phyloP scores from a whole-genome alignment of 2,329 filamentous ascomycete genomes.

The Ilyonectria destructans region DNA sequence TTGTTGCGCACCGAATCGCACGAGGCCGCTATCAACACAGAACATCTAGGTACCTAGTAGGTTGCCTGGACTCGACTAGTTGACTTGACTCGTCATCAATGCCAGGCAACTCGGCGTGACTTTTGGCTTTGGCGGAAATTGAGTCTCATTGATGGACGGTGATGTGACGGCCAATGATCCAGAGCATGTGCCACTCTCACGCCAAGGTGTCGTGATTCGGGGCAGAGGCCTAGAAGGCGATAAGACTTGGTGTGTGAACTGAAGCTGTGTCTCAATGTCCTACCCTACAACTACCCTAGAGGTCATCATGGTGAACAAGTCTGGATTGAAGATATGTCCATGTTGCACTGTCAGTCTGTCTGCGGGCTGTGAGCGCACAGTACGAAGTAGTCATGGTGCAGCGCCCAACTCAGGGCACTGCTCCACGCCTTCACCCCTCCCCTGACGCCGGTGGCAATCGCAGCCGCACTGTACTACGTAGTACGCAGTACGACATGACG shows the following conservation, averaged over 20 bases:
- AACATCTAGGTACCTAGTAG: not conserved
- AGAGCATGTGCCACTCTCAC: not conserved
- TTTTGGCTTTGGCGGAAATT: constrained; percentile 5
- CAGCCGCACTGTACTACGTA: constrained; percentile 20
- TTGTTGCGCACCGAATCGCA: constrained; percentile 30
- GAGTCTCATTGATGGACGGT: not conserved
- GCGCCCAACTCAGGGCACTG: not conserved
- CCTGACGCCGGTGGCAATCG: constrained; percentile 2
- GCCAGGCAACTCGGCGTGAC: not conserved
- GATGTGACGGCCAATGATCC: constrained; percentile 2
- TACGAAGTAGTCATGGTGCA: not conserved
- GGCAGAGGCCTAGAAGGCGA: not conserved
- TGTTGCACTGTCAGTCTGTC: not conserved
- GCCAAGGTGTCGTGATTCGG: not conserved
- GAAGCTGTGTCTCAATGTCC: not conserved
- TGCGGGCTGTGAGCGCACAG: not conserved
- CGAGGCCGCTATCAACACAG: constrained; percentile 21
- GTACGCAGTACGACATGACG: constrained; percentile 10
- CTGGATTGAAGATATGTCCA: not conserved
- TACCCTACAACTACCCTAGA: not conserved
- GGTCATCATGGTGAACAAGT: not conserved
- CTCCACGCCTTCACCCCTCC: constrained; percentile 6
- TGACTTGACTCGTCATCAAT: constrained; percentile 10
- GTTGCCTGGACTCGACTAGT: constrained; percentile 12
- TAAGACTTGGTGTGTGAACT: not conserved